Base-by-base conservation (phyloP, 164 flowering plant species). In the Magnolia officinalis region DNA sequence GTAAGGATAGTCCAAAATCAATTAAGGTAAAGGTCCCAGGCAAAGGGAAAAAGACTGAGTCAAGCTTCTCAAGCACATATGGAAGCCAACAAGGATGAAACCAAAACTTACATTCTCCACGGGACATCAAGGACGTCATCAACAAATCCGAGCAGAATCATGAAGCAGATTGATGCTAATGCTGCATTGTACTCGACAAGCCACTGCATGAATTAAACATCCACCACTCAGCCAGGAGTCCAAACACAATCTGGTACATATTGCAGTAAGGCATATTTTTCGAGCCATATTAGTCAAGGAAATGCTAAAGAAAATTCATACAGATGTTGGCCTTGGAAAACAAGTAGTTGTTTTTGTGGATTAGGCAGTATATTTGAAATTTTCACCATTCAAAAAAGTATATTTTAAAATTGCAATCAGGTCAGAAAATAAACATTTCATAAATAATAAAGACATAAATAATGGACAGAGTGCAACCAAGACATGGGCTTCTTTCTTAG, bases 41-140 rank as follows among this genome's bases (percentile, higher is more conserved):
- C 31, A 63, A 71, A 71, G 37, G 69, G 21, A 66, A 66, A 20
- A 65, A 65, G 26, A 65, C 11, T 24, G 21, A 29, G 45, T 37
- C 45, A 3, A 37, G 29, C 58, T 21, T 67, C 67, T 64, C 6
- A 52, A 55, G 67, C 14, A 80, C 65, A 64, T 50, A 72, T 37
- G 21, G 66, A 71, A 76, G 64, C n/a, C 59, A 74, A 55, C 16
- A 24, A 64, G 26, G 23, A 70, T 49, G 74, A 68, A 64, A 1
- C 16, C 78, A 52, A 73, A 71, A 83, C 96, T 88, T 85, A 95
- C 99, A 95, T 92, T 82, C 99, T 92, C 99, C 99, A 93, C 52
- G 99, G 99, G 23, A 92, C 78, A 86, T 93, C 99, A 68, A 95
- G 92, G 79, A 95, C 97, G 81, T 95, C 99, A 86, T 95, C 99